Base-by-base conservation (phyloP, 257 asterid species). In the Euphrasia confusa region DNA sequence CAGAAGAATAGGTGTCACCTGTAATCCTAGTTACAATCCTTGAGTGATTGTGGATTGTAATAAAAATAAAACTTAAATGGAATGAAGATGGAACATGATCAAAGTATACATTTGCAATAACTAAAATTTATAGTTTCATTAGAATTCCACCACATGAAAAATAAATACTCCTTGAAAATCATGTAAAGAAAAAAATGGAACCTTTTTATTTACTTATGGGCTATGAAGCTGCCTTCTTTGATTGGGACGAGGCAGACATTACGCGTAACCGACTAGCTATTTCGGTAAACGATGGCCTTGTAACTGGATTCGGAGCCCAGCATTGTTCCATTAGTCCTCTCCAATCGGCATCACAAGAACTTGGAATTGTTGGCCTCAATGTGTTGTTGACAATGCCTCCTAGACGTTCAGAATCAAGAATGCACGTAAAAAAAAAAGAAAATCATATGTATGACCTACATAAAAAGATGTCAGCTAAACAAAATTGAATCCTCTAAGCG, bases 331-430 rank as follows among this genome's bases (percentile, higher is more conserved):
- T 88, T 64, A 90, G 63, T 39, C 65, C 66, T 76, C 88, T 79
- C 98, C 98, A 90, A 50, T 90, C 98, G 40, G 85, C 52, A 74
- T 90, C 98, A 17, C 98, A 90, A 65, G 68, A 77, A 80, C 82
- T 78, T 50, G 98, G 98, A 71, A 90, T 88, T 15, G 85, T 74
- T 71, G 98, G 98, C 80, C 98, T 84, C 76, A 90, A 62, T 30
- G 89, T 88, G 81, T 90, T 90, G 85, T 77, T 88, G 69, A 90
- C 95, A 35, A 90, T 90, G 71, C 98, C 98, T 65, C 98, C 98
- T 90, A 80, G 67, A 63, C 10, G 61, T 17, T 13, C 35, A 40
- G 26, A 35, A 11, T 2, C 35, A 35, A 59, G 32, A 58, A 58
- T 7, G 4, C 52, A 45, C 4, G 26, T 49, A 24, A 49, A 49